Evolutionary conservation across 2,329 filamentous ascomycete genomes (phyloP).

Genomic region (Arthroderma sp.): DNA sequence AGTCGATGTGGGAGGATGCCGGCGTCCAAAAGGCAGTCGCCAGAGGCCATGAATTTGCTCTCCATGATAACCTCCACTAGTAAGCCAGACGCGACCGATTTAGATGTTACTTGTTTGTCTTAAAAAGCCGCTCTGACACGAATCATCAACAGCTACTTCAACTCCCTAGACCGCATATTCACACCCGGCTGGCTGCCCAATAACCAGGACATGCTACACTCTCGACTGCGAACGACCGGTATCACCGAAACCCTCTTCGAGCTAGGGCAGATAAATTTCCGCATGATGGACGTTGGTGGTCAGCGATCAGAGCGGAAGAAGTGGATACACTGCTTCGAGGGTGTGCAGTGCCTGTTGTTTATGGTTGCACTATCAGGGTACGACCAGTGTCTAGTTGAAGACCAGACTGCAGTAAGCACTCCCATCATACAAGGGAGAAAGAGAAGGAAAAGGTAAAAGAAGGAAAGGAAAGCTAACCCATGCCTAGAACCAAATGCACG

Average conservation of each 20-base stretch:
- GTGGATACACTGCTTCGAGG: constrained; percentile 95
- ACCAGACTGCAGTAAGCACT: constrained; percentile 79
- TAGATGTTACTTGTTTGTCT: neutral
- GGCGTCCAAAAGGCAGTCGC: constrained; percentile 79
- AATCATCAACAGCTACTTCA: constrained; percentile 58
- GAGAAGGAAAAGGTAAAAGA: too few relatives aligned
- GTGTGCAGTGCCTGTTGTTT: constrained; percentile 83
- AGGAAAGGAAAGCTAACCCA: constrained; percentile 13
- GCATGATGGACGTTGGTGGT: constrained; percentile 92
- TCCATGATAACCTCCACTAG: constrained; percentile 94
- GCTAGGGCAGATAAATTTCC: constrained; percentile 80
- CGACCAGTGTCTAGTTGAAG: constrained; percentile 90
- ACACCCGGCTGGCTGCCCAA: constrained; percentile 69
- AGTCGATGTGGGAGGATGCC: constrained; percentile 67
- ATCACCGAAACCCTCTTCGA: constrained; percentile 95
- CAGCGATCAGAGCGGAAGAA: constrained; percentile 91
- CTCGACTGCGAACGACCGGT: constrained; percentile 79
- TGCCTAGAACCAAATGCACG: constrained; percentile 74
- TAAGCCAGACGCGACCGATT: constrained; percentile 38
- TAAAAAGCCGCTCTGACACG: neutral
- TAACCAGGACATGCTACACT: constrained; percentile 88
- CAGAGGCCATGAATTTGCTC: constrained; percentile 90
- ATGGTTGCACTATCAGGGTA: constrained; percentile 92
- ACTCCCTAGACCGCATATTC: constrained; percentile 64
- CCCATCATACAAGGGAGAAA: neutral